Evolutionary conservation across 179 eudicot species (phyloP).

Genomic region (Drosera spatulata): DNA sequence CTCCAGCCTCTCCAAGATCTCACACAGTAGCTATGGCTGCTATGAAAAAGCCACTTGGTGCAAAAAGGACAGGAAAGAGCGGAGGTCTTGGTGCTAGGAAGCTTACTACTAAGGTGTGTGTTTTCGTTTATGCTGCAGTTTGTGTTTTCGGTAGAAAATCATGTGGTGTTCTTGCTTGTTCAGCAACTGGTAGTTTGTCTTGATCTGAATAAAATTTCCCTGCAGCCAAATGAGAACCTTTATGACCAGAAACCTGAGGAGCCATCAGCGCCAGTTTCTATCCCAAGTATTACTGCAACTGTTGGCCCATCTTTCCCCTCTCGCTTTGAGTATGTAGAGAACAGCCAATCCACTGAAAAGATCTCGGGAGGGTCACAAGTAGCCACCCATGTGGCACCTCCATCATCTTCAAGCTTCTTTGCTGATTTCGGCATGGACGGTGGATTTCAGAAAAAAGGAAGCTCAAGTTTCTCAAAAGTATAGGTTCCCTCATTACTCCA

Average conservation of each 20-base stretch:
- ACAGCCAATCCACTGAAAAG: conserved; percentile 35
- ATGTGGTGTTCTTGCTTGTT: no score
- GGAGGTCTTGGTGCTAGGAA: conserved; percentile 96
- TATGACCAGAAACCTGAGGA: conserved; percentile 98
- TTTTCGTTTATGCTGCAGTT: background rate
- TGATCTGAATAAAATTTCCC: background rate
- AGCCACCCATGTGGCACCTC: conserved; percentile 67
- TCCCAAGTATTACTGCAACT: conserved; percentile 31
- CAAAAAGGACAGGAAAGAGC: conserved; percentile 67
- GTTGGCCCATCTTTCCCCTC: conserved; percentile 56
- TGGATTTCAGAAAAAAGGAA: conserved; percentile 55
- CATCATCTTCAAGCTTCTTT: conserved; percentile 73
- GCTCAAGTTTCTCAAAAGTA: conserved; percentile 52
- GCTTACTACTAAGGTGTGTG: conserved; percentile 68
- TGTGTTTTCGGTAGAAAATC: no score
- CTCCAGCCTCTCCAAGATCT: conserved; percentile 40
- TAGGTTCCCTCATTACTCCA: conserved; percentile 30
- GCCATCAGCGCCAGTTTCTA: conserved; percentile 51
- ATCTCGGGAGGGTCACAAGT: conserved; percentile 47
- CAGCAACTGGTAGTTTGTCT: no score
- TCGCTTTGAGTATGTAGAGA: conserved; percentile 81
- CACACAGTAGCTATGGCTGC: conserved; percentile 17
- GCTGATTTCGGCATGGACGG: conserved; percentile 92
- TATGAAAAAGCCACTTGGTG: conserved; percentile 82
- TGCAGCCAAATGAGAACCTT: conserved; percentile 84